Evolutionary conservation across 768 basidiomycete genomes (phyloP).

Genomic region (Tylopilus balloui): DNA sequence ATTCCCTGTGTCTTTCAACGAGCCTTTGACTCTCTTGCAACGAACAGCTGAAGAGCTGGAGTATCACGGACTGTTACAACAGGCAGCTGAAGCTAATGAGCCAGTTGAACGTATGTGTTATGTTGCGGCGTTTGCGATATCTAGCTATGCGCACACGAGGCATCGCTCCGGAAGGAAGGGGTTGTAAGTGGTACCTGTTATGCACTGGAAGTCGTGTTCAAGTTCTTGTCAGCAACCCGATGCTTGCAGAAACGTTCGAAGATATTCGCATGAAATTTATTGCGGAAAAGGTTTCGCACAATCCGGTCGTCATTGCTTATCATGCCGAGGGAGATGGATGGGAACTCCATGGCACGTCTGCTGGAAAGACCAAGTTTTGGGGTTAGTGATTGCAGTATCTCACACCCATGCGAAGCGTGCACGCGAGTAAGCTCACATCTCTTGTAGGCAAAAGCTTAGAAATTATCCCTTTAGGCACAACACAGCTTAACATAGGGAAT

Average conservation of each 20-base stretch:
- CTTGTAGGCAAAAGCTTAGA: constrained; percentile 79
- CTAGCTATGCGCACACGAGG: constrained; percentile 76
- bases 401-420: constrained; percentile 8
- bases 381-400: constrained; percentile 44
- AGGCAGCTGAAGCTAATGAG: constrained; percentile 55
- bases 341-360: constrained; percentile 71
- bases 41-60: constrained; percentile 81
- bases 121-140: constrained; percentile 82
- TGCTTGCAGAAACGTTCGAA: constrained; percentile 88
- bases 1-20: constrained; percentile 88
- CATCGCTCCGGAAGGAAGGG: constrained; percentile 81
- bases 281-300: constrained; percentile 84
- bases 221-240: constrained; percentile 61
- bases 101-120: constrained; percentile 66
- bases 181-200: constrained; percentile 54
- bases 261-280: constrained; percentile 76
- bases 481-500: constrained; percentile 58
- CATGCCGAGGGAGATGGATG: constrained; percentile 78
- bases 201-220: constrained; percentile 5
- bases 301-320: constrained; percentile 80
- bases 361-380: constrained; percentile 87
- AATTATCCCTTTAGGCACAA: constrained; percentile 74
- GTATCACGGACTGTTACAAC: constrained; percentile 64
- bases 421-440: constrained; percentile 17
- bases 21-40: constrained; percentile 80